Percentiles rank a stretch among this genome's conserved stretches.
phyloP scores from a whole-genome alignment of 2,329 filamentous ascomycete species.

The Aphanocladium album region DNA sequence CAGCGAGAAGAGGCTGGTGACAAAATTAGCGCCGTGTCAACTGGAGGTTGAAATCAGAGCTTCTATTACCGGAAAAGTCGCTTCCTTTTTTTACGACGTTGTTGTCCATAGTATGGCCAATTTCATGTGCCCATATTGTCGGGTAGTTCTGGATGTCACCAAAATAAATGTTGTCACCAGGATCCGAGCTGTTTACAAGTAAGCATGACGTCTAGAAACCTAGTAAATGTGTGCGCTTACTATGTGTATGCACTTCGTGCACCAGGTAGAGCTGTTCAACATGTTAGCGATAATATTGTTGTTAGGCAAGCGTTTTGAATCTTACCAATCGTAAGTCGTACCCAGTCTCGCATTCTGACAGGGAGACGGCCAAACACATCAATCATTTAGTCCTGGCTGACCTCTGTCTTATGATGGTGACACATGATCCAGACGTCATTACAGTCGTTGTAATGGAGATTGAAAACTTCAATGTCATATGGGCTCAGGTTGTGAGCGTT shows the following conservation, averaged over 20 bases:
- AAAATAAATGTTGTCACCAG: constrained; percentile 14
- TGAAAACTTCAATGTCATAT: constrained; percentile 21
- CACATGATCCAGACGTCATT: constrained; percentile 25
- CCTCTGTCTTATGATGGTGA: constrained; percentile 20
- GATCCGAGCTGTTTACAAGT: neutral
- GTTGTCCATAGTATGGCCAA: constrained; percentile 16
- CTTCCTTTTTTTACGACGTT: constrained; percentile 13
- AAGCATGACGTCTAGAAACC: neutral
- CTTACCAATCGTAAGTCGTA: constrained; percentile 21
- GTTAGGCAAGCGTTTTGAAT: constrained; percentile 8
- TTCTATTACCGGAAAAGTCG: constrained; percentile 5
- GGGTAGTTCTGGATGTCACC: constrained; percentile 3
- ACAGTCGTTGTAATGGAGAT: constrained; percentile 25
- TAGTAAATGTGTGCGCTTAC: neutral
- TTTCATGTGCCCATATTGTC: constrained; percentile 16
- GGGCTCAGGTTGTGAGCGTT: constrained; percentile 14
- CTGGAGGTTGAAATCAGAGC: constrained; percentile 4
- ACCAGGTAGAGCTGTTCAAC: constrained; percentile 15
- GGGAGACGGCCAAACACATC: constrained; percentile 25
- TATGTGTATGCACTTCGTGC: constrained; percentile 12
- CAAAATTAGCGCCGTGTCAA: neutral
- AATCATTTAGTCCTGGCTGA: constrained; percentile 21
- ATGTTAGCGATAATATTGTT: neutral
- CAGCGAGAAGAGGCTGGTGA: constrained; percentile 13
- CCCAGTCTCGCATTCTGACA: constrained; percentile 22